A percentile compares a stretch with the other conserved stretches of the same genome.
These are phyloP conservation scores for Stephania cephalantha DNA, from an alignment of 164 flowering plant genomes.

Conservation along the genomic window DNA sequence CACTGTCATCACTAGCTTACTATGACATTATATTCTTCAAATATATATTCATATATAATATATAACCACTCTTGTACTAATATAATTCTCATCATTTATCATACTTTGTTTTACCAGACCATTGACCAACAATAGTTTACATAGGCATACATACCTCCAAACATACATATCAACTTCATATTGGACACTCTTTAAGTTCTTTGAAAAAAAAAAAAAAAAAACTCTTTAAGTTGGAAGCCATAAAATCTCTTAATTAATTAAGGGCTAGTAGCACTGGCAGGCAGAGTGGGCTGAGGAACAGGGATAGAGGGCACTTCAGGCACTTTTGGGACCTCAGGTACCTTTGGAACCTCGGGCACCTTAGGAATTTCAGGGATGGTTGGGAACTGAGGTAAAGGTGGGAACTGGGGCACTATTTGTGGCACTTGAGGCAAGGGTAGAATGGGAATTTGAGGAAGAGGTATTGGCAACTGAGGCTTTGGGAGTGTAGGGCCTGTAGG, in stretches of 20 bases:
- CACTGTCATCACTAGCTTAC: too few species aligned
- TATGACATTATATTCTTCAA: too few species aligned
- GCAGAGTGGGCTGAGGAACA: background rate
- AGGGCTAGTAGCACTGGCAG: background rate
- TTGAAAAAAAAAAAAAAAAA: too few species aligned
- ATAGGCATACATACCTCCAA: too few species aligned
- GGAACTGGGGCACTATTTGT: background rate
- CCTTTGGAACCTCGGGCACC: background rate
- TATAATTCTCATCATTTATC: too few species aligned
- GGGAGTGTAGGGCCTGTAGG: background rate
- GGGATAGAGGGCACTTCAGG: background rate
- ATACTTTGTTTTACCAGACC: too few species aligned
- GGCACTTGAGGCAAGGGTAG: background rate
- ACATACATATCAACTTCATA: too few species aligned
- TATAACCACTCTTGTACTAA: too few species aligned
- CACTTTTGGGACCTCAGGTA: background rate
- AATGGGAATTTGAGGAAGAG: background rate
- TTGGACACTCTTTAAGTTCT: too few species aligned
- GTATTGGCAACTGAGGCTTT: background rate
- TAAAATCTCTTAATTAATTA: background rate
- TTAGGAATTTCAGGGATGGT: background rate
- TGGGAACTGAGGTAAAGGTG: background rate
- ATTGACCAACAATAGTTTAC: too few species aligned
- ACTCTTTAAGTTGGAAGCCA: too few species aligned
- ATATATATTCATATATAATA: too few species aligned